Evolutionary conservation across 2,329 filamentous ascomycete species (phyloP).

Genomic region (Cadophora gregata): DNA sequence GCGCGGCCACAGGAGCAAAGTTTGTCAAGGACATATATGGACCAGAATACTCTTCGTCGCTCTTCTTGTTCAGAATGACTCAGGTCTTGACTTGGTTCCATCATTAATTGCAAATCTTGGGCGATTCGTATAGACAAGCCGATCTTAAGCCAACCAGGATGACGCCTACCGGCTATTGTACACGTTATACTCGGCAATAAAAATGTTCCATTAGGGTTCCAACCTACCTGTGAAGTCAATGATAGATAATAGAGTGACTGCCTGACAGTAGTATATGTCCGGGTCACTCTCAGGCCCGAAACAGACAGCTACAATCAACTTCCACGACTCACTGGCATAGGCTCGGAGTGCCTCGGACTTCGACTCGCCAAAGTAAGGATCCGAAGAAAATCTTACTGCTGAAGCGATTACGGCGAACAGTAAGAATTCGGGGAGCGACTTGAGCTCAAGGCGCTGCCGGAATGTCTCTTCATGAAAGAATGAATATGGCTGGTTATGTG

Average conservation of each 20-base stretch:
- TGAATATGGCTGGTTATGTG: neutral
- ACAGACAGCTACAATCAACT: neutral
- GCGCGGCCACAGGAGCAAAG: neutral
- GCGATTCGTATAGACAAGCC: neutral
- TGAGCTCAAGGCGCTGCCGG: neutral
- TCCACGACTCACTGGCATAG: neutral
- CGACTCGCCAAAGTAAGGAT: neutral
- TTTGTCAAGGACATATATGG: neutral
- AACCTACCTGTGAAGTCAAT: neutral
- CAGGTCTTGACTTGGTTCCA: neutral
- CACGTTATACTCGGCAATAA: neutral
- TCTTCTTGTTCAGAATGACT: neutral
- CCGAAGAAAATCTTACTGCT: neutral
- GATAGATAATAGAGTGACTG: neutral
- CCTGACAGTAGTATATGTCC: neutral
- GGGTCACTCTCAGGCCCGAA: neutral
- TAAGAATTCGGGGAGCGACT: neutral
- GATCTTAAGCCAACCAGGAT: neutral
- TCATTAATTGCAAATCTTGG: neutral
- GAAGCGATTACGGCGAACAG: neutral
- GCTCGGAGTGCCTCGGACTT: neutral
- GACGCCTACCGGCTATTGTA: neutral
- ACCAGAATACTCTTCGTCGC: neutral
- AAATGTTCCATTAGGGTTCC: neutral
- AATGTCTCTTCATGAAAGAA: neutral